phyloP scores from a whole-genome alignment of 208 protist genomes.

The Wallacemonas sp. region DNA sequence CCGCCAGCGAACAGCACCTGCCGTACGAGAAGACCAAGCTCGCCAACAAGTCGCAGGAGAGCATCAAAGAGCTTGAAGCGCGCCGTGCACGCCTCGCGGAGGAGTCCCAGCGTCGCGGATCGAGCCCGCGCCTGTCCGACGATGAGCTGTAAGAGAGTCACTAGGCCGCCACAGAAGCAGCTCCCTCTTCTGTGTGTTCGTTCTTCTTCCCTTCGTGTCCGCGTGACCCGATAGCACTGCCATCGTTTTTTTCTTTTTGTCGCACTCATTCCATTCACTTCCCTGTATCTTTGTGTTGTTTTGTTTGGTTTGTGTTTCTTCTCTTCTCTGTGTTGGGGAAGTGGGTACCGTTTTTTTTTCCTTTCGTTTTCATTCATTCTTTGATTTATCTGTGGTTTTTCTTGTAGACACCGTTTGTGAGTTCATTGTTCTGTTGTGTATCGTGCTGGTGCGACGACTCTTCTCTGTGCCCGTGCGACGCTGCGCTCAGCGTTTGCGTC shows the following conservation, averaged over 20 bases:
- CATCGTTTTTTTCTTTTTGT: constrained; percentile 15
- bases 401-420: no score
- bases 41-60: constrained; percentile 56
- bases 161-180: neutral
- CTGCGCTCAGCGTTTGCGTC: no score
- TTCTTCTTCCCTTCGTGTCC: constrained; percentile 1
- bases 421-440: no score
- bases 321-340: no score
- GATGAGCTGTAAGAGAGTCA: constrained; percentile 16
- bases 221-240: neutral
- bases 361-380: constrained; percentile 18
- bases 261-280: neutral
- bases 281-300: neutral
- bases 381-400: no score
- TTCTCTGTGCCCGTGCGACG: no score
- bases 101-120: constrained; percentile 56
- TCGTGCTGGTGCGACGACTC: no score
- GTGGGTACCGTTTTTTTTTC: constrained; percentile 8
- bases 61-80: constrained; percentile 68
- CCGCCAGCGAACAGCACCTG: constrained; percentile 54
- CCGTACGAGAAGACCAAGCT: constrained; percentile 73
- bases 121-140: constrained; percentile 27
- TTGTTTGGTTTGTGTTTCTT: neutral
- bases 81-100: constrained; percentile 45
- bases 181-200: constrained; percentile 11